phyloP scores from a whole-genome alignment of 2,329 filamentous ascomycete species.

The Calonectria crousiana region DNA sequence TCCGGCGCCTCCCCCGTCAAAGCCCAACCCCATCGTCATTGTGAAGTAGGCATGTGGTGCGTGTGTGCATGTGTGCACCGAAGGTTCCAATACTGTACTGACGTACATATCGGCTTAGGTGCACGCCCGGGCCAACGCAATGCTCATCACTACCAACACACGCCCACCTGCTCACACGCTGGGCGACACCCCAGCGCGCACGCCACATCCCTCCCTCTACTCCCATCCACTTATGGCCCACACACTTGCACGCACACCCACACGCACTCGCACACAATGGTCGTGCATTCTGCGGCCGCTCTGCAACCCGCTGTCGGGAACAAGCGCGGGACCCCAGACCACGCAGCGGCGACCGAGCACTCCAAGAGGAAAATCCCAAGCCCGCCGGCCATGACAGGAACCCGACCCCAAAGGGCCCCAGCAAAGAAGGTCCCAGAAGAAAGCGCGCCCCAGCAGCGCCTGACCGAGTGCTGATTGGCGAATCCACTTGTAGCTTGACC shows the following conservation, averaged over 20 bases:
- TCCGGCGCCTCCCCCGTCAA: neutral
- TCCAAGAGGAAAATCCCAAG: conserved; percentile 26
- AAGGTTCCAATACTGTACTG: neutral
- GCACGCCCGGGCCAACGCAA: neutral
- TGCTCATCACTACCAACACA: neutral
- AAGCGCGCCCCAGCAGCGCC: conserved; percentile 25
- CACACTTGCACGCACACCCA: conserved; percentile 13
- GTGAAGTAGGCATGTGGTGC: neutral
- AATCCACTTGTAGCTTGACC: conserved; percentile 14
- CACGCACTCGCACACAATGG: conserved; percentile 41
- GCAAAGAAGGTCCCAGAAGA: conserved; percentile 5
- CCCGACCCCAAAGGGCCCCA: conserved; percentile 7
- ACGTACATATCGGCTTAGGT: neutral
- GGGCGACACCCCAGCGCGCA: conserved; percentile 3
- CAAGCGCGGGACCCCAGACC: conserved; percentile 51
- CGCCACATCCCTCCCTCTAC: conserved; percentile 7
- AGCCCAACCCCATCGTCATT: neutral
- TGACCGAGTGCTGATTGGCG: conserved; percentile 24
- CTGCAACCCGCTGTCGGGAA: conserved; percentile 54
- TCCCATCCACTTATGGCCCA: conserved; percentile 2
- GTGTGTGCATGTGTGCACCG: conserved; percentile 3
- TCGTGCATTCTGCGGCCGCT: conserved; percentile 54
- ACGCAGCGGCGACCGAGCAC: conserved; percentile 34
- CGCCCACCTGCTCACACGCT: neutral
- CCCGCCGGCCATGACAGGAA: conserved; percentile 8